Conservation (phyloP, 2,329 filamentous ascomycete species). For the Graphilbum sp. region DNA sequence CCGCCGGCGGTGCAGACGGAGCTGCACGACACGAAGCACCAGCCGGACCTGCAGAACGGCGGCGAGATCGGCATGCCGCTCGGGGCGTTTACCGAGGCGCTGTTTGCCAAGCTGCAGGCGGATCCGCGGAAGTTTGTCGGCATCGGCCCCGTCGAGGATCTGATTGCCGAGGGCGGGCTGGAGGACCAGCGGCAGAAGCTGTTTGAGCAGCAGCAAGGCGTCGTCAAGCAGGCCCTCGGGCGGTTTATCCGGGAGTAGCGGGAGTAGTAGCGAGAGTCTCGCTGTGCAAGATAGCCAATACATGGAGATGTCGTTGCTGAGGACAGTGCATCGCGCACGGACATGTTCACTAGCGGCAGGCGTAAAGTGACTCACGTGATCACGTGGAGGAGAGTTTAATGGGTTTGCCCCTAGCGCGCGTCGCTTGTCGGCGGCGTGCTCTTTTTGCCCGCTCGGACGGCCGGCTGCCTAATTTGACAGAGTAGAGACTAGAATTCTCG, state of each 20-base stretch:
- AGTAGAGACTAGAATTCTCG: too few relatives aligned
- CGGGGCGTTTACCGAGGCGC: constrained; percentile 22
- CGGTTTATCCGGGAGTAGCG: constrained; percentile 8
- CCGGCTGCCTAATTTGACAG: too few relatives aligned
- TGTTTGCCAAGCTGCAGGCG: constrained; percentile 19
- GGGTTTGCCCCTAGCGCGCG: neutral
- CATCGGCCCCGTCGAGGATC: constrained; percentile 15
- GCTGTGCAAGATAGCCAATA: too few relatives aligned
- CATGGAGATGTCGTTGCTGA: too few relatives aligned
- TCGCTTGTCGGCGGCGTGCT: too few relatives aligned
- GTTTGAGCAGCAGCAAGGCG: constrained; percentile 11
- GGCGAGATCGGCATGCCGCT: constrained; percentile 31
- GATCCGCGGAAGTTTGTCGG: constrained; percentile 22
- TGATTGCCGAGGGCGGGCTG: constrained; percentile 12
- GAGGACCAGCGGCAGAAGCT: constrained; percentile 13
- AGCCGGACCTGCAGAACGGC: constrained; percentile 24
- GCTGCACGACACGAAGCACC: constrained; percentile 22
- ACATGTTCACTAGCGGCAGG: neutral
- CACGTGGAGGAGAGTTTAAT: constrained; percentile 1
- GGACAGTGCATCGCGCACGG: neutral
- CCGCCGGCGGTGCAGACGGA: constrained; percentile 26
- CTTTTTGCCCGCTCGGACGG: too few relatives aligned
- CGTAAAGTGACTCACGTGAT: constrained; percentile 2
- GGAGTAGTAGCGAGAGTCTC: too few relatives aligned
- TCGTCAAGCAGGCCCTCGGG: constrained; percentile 8